These are phyloP conservation scores for Dalbergia cochinchinensis DNA, from an alignment of 306 rosid genomes.

Conservation along the genomic window DNA sequence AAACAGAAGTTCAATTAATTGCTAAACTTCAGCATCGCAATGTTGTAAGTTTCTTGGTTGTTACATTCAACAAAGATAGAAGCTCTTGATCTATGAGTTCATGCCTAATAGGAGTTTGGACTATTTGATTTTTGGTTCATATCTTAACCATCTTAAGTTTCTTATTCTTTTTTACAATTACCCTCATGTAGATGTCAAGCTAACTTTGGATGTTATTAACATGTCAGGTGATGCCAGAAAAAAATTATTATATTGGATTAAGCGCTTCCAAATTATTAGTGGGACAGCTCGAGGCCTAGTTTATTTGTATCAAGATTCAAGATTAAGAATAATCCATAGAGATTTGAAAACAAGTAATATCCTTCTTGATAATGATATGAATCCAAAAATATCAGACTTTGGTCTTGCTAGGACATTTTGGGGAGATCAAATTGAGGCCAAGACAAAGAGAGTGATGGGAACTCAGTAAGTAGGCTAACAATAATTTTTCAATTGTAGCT, in stretches of 20 bases:
- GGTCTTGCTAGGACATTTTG: slow-evolving; percentile 27
- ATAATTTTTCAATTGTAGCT: background rate
- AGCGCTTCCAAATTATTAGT: slow-evolving; percentile 19
- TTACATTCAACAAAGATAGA: slow-evolving; percentile 26
- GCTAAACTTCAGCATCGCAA: slow-evolving; percentile 41
- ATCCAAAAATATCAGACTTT: slow-evolving; percentile 39
- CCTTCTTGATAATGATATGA: slow-evolving; percentile 9
- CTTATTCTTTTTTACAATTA: background rate
- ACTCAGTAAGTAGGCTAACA: slow-evolving; percentile 9
- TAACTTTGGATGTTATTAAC: background rate
- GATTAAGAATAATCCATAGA: background rate
- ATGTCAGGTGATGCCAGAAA: background rate
- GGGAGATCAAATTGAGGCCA: slow-evolving; percentile 23
- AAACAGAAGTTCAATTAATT: slow-evolving; percentile 31
- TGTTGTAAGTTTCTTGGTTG: slow-evolving; percentile 46
- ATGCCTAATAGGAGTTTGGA: slow-evolving; percentile 40
- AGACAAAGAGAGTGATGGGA: background rate
- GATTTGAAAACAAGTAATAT: slow-evolving; percentile 13
- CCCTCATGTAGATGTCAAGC: background rate
- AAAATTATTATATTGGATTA: slow-evolving; percentile 28
- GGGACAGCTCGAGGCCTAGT: slow-evolving; percentile 15
- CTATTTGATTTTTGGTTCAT: slow-evolving; percentile 41
- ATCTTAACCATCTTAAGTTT: background rate
- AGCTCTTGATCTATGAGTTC: slow-evolving; percentile 30
- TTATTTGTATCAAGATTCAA: slow-evolving; percentile 24